A percentile compares a stretch with the other conserved stretches of the same genome.
phyloP scores from a whole-genome alignment of 2,329 filamentous ascomycete genomes.

The Paraphoma sp. region DNA sequence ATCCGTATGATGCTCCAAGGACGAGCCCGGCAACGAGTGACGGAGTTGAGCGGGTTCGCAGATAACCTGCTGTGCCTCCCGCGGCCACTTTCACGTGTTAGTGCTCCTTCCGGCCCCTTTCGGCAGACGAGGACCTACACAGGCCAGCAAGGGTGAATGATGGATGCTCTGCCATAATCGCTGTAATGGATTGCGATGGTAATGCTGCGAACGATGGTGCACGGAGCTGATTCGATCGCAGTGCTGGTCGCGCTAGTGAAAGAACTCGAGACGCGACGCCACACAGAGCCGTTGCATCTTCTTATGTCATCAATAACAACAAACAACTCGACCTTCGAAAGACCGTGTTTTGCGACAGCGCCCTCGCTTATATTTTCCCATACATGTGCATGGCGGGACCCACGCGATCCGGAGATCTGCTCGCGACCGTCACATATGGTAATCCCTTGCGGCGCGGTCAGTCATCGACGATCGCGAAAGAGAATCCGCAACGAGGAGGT shows the following conservation, averaged over 20 bases:
- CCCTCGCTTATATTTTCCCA: too few species aligned
- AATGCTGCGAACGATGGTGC: not conserved
- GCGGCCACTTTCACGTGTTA: slow-evolving; percentile 25
- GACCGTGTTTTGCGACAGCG: too few species aligned
- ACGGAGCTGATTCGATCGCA: not conserved
- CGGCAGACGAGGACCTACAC: slow-evolving; percentile 15
- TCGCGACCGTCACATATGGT: too few species aligned
- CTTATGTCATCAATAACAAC: too few species aligned
- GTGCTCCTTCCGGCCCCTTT: not conserved
- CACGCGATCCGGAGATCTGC: too few species aligned
- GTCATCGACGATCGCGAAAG: too few species aligned
- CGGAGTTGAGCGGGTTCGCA: slow-evolving; percentile 36
- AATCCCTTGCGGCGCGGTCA: too few species aligned
- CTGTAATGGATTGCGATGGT: slow-evolving; percentile 5
- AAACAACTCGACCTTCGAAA: too few species aligned
- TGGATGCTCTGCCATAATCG: slow-evolving; percentile 35
- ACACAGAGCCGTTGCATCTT: too few species aligned
- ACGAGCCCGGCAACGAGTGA: slow-evolving; percentile 35
- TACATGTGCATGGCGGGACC: too few species aligned
- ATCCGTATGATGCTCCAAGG: slow-evolving; percentile 33
- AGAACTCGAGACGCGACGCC: not conserved
- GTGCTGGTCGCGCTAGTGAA: not conserved
- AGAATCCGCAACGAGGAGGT: too few species aligned
- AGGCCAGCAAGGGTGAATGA: slow-evolving; percentile 38
- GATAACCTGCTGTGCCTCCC: slow-evolving; percentile 36